Conservation (phyloP, 2,329 filamentous ascomycete species). For the Phialophora expanda region DNA sequence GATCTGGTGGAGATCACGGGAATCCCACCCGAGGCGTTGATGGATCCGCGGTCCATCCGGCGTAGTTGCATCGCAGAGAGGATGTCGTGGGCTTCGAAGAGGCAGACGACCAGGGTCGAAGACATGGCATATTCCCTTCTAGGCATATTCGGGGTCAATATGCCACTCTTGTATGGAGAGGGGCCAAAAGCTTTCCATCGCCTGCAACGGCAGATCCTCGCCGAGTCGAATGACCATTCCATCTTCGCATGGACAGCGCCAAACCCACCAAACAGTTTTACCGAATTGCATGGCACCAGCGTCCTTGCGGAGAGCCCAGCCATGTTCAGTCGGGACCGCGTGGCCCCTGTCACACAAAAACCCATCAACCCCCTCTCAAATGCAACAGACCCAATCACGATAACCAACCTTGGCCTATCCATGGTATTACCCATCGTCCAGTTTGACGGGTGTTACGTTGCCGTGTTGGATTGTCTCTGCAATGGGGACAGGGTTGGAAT, state of each 20-base stretch:
- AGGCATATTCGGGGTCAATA: constrained; percentile 53
- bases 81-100: constrained; percentile 49
- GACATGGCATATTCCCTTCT: constrained; percentile 55
- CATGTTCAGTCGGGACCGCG: background rate
- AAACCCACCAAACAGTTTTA: background rate
- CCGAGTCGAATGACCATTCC: constrained; percentile 26
- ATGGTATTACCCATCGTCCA: background rate
- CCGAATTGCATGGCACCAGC: background rate
- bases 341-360: background rate
- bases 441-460: background rate
- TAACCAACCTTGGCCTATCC: constrained; percentile 2
- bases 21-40: background rate
- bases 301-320: constrained; percentile 3
- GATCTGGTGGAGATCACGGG: background rate
- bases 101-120: constrained; percentile 45
- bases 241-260: constrained; percentile 29
- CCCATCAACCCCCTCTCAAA: background rate
- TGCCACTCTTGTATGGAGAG: constrained; percentile 54
- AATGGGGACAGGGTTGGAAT: background rate
- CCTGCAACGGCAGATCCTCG: constrained; percentile 36
- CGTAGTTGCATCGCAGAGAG: background rate
- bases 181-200: constrained; percentile 40
- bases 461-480: background rate
- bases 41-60: constrained; percentile 1
- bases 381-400: background rate